phyloP scores from a whole-genome alignment of 2,329 filamentous ascomycete genomes.

The Pseudomassariella vexata region DNA sequence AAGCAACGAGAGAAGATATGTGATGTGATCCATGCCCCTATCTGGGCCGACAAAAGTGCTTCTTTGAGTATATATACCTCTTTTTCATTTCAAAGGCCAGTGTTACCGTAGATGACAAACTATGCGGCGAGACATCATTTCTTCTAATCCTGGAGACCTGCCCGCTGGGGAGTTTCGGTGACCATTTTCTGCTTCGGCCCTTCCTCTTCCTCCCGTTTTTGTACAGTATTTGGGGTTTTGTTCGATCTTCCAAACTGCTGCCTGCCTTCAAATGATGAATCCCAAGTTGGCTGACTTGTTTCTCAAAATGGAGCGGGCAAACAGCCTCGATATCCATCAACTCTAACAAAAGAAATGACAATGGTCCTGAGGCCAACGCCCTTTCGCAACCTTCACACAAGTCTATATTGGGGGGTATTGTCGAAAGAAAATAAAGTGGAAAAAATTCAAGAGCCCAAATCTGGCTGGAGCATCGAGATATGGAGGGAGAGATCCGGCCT shows the following conservation, averaged over 20 bases:
- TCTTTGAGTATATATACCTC: slow-evolving; percentile 11
- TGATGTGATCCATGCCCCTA: no score
- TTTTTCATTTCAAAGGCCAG: slow-evolving; percentile 9
- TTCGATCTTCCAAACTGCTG: slow-evolving; percentile 8
- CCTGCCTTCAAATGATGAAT: slow-evolving; percentile 5
- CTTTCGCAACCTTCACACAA: slow-evolving; percentile 21
- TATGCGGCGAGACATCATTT: no score
- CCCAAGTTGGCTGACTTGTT: slow-evolving; percentile 8
- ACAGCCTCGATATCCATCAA: slow-evolving; percentile 11
- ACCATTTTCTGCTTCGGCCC: no score
- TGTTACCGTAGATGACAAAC: slow-evolving; percentile 16
- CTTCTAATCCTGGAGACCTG: no score
- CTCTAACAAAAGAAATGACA: slow-evolving; percentile 26
- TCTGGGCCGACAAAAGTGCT: slow-evolving; percentile 4
- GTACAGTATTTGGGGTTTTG: slow-evolving; percentile 16
- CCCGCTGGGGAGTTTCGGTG: no score
- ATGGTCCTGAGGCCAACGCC: slow-evolving; percentile 15
- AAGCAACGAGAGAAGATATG: no score
- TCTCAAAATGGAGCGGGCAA: slow-evolving; percentile 7
- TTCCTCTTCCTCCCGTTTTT: slow-evolving; percentile 14
- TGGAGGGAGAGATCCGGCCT: no score
- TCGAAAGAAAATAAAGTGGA: slow-evolving; percentile 20
- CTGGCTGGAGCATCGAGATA: slow-evolving; percentile 18
- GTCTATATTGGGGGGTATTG: slow-evolving; percentile 29
- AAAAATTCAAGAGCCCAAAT: no score